Conservation (phyloP, 352 stramenopile species). For the Phytophthora macrochlamydospora region DNA sequence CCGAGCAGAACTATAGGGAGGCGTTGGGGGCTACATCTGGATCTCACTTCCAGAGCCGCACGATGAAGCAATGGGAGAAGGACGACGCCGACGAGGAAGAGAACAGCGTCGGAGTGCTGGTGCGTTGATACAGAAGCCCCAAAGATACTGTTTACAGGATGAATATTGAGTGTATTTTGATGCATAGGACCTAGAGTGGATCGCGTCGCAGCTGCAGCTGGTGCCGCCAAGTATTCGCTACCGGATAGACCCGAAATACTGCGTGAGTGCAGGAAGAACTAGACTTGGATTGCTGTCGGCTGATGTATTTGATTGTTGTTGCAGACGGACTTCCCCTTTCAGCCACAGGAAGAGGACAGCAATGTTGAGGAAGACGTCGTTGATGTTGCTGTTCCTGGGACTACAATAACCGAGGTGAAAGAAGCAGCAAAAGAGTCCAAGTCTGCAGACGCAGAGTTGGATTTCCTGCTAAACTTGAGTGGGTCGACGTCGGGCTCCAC, state of each 20-base stretch:
- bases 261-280: conserved; percentile 41
- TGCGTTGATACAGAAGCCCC: conserved; percentile 10
- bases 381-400: neutral
- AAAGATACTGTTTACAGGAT: too few species aligned
- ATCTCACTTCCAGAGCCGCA: conserved; percentile 65
- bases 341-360: conserved; percentile 22
- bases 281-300: neutral
- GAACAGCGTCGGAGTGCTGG: conserved; percentile 41
- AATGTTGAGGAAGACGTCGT: conserved; percentile 8
- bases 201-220: conserved; percentile 56
- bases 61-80: conserved; percentile 70
- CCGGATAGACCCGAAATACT: conserved; percentile 78
- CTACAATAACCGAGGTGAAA: neutral
- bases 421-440: neutral
- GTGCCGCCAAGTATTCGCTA: conserved; percentile 61
- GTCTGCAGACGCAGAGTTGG: conserved; percentile 34
- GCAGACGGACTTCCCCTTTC: conserved; percentile 52
- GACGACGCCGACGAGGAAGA: conserved; percentile 42
- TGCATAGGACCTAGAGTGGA: conserved; percentile 70
- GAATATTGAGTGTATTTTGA: neutral
- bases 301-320: conserved; percentile 8
- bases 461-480: conserved; percentile 54
- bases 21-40: conserved; percentile 31
- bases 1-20: conserved; percentile 59
- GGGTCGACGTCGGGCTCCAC: conserved; percentile 14